These are phyloP conservation scores for Dalechampia spathulata DNA, from an alignment of 441 rosid genomes.

Conservation along the genomic window DNA sequence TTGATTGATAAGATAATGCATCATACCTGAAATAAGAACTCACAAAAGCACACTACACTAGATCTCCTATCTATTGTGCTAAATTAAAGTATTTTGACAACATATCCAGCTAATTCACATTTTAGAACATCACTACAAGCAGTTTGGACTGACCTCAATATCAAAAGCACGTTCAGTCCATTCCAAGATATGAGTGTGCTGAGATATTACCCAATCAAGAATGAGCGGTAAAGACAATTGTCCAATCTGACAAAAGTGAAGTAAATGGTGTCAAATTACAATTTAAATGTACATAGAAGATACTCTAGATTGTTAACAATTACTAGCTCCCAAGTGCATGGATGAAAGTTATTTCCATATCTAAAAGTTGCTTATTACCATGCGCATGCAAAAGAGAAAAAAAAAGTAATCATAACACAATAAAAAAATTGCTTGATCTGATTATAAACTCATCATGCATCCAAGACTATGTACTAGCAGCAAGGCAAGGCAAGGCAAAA, in stretches of 20 bases:
- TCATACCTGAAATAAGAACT: neutral
- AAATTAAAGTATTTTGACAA: neutral
- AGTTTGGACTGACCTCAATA: slow-evolving; percentile 62
- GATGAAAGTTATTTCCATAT: neutral
- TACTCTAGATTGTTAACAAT: neutral
- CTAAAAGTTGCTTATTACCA: neutral
- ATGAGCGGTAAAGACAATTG: slow-evolving; percentile 65
- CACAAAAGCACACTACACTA: neutral
- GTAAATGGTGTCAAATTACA: slow-evolving; percentile 8
- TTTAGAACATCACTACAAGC: neutral
- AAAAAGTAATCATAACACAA: neutral
- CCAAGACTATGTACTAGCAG: neutral
- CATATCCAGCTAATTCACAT: neutral
- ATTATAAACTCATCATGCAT: neutral
- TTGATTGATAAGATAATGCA: neutral
- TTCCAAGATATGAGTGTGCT: slow-evolving; percentile 84
- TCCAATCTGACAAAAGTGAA: slow-evolving; percentile 51
- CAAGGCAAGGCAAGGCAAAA: neutral
- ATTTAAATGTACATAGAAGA: neutral
- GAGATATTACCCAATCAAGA: slow-evolving; percentile 97
- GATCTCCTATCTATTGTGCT: neutral
- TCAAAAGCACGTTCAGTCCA: slow-evolving; percentile 96
- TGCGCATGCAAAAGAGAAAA: neutral
- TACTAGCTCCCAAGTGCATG: slow-evolving; percentile 1
- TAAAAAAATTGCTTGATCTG: neutral